Conservation (phyloP, 1,284 basidiomycete genomes). For the Wallemia ichthyophaga region DNA sequence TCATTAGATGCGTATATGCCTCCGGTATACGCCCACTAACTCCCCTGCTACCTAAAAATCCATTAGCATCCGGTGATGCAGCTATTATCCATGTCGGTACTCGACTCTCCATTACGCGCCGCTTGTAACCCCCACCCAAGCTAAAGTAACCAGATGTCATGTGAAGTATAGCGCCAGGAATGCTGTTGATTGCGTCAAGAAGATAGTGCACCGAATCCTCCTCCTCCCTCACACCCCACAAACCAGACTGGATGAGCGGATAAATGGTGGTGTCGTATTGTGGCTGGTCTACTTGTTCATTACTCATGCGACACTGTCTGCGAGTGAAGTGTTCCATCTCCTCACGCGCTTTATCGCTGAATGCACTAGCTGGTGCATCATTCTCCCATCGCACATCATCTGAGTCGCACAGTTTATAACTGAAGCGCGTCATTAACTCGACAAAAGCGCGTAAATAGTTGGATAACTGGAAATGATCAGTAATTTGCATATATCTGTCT, state of each 20-base stretch:
- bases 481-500: constrained; percentile 68
- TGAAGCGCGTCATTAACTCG: constrained; percentile 35
- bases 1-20: constrained; percentile 68
- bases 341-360: neutral
- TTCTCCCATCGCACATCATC: neutral
- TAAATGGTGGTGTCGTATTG: constrained; percentile 29
- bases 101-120: constrained; percentile 29
- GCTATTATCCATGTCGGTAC: constrained; percentile 42
- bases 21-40: constrained; percentile 78
- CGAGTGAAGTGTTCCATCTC: neutral
- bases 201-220: constrained; percentile 20
- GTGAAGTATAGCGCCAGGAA: constrained; percentile 17
- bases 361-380: neutral
- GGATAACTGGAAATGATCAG: constrained; percentile 29
- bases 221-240: constrained; percentile 52
- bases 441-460: constrained; percentile 62
- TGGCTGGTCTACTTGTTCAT: neutral
- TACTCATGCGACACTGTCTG: neutral
- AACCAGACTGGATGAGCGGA: constrained; percentile 58
- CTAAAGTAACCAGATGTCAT: constrained; percentile 90
- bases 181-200: constrained; percentile 6
- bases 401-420: constrained; percentile 21
- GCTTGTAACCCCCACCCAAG: constrained; percentile 51
- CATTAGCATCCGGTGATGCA: constrained; percentile 50
- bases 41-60: constrained; percentile 68